Evolutionary conservation across 305 asterid genomes (phyloP).

Genomic region (Petunia hybrid): DNA sequence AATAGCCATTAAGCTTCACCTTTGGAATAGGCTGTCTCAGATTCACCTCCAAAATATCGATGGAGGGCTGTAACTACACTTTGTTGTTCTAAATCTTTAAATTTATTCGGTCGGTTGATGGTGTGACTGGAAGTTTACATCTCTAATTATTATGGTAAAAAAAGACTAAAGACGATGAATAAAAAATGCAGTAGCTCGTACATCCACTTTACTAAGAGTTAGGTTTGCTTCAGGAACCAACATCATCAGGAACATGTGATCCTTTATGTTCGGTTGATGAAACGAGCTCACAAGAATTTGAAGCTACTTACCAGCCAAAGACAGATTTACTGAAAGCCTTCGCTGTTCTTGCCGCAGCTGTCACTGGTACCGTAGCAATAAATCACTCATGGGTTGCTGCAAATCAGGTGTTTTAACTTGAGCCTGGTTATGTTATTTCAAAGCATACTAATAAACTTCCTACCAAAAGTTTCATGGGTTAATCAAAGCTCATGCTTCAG

Average conservation of each 20-base stretch:
- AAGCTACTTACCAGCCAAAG: constrained; percentile 79
- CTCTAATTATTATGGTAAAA: constrained; percentile 3
- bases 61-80: constrained; percentile 7
- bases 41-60: constrained; percentile 10
- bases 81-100: not conserved
- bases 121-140: not conserved
- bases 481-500: constrained; percentile 57
- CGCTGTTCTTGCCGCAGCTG: constrained; percentile 88
- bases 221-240: constrained; percentile 40
- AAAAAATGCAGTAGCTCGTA: constrained; percentile 22
- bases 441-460: constrained; percentile 24
- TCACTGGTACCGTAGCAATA: constrained; percentile 85
- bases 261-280: constrained; percentile 95
- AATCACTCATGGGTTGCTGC: constrained; percentile 98
- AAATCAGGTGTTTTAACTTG: constrained; percentile 71
- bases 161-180: constrained; percentile 13
- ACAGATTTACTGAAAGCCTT: constrained; percentile 86
- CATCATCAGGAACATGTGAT: constrained; percentile 81
- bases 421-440: constrained; percentile 33
- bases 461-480: constrained; percentile 33
- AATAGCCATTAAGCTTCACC: not conserved
- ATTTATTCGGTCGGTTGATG: not conserved
- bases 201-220: constrained; percentile 13
- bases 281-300: constrained; percentile 75
- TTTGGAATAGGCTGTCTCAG: not conserved